phyloP scores from a whole-genome alignment of 768 basidiomycete species.

The Candolleomyces efflorescens region DNA sequence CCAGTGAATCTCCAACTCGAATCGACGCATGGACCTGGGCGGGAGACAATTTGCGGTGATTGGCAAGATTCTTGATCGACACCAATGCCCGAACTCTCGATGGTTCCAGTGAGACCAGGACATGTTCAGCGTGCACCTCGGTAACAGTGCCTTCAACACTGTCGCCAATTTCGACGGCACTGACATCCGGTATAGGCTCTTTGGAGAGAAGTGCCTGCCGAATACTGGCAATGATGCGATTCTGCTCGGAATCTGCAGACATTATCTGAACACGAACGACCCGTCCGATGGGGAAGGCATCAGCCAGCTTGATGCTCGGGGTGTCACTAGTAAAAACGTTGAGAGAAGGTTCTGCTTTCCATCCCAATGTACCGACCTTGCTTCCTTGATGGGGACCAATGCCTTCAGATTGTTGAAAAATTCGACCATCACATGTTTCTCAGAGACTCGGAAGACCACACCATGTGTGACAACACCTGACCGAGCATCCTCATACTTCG shows the following conservation, averaged over 20 bases:
- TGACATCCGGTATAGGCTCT: slow-evolving; percentile 55
- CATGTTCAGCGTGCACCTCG: slow-evolving; percentile 84
- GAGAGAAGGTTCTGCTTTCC: neutral
- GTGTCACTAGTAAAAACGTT: slow-evolving; percentile 53
- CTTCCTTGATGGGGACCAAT: slow-evolving; percentile 74
- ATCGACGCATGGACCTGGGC: slow-evolving; percentile 61
- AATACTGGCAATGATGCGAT: slow-evolving; percentile 79
- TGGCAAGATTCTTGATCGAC: slow-evolving; percentile 86
- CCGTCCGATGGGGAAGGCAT: slow-evolving; percentile 74
- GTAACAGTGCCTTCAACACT: slow-evolving; percentile 64
- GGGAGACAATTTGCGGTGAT: slow-evolving; percentile 61
- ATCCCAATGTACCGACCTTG: slow-evolving; percentile 48
- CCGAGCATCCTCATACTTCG: slow-evolving; percentile 61
- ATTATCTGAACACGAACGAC: slow-evolving; percentile 82
- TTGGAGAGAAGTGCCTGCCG: slow-evolving; percentile 64
- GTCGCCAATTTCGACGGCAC: slow-evolving; percentile 72
- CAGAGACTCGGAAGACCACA: slow-evolving; percentile 77
- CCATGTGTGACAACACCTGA: slow-evolving; percentile 74
- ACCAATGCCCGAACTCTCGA: slow-evolving; percentile 72
- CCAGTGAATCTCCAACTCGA: slow-evolving; percentile 64
- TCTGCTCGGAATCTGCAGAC: slow-evolving; percentile 49
- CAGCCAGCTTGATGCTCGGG: slow-evolving; percentile 46
- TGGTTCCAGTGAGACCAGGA: slow-evolving; percentile 67
- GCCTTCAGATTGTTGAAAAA: slow-evolving; percentile 90
- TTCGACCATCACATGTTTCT: slow-evolving; percentile 80